phyloP scores from a whole-genome alignment of 2,329 filamentous ascomycete genomes.

The Chaetomium olivaceum region DNA sequence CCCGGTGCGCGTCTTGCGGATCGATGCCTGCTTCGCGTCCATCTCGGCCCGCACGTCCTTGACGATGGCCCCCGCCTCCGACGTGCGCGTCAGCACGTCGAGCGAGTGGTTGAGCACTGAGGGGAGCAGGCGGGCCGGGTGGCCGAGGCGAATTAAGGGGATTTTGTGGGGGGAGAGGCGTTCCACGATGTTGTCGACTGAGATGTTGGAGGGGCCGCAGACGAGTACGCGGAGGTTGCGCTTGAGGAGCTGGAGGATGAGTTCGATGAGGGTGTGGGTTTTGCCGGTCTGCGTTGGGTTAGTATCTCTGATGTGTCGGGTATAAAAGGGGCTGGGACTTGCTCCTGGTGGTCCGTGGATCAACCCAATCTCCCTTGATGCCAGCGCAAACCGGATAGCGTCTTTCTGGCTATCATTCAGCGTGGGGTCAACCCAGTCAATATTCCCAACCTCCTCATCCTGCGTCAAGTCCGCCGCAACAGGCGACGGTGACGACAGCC shows the following conservation, averaged over 20 bases:
- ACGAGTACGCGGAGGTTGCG: conserved; percentile 75
- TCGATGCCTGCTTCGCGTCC: conserved; percentile 84
- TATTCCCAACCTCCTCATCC: conserved; percentile 46
- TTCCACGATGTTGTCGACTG: conserved; percentile 97
- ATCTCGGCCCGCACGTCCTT: conserved; percentile 89
- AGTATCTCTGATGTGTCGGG: not conserved
- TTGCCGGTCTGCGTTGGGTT: conserved; percentile 71
- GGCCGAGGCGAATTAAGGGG: conserved; percentile 84
- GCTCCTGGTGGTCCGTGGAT: conserved; percentile 92
- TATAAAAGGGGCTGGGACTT: conserved; percentile 33
- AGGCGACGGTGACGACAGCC: conserved; percentile 54
- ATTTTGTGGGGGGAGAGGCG: conserved; percentile 81
- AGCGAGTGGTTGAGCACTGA: conserved; percentile 87
- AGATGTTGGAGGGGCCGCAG: conserved; percentile 96
- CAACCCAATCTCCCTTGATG: conserved; percentile 76
- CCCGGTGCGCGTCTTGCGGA: conserved; percentile 82
- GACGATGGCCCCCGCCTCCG: conserved; percentile 85
- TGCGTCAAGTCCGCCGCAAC: conserved; percentile 45
- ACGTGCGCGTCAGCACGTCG: conserved; percentile 86
- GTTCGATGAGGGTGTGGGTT: conserved; percentile 91
- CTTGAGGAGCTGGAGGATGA: conserved; percentile 86
- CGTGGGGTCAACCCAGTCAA: conserved; percentile 62
- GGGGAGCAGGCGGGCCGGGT: conserved; percentile 86
- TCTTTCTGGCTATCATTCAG: conserved; percentile 69
- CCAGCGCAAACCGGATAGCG: conserved; percentile 78